Evolutionary conservation across 805 yeast species (phyloP).

Genomic region (Candida manassasensis): DNA sequence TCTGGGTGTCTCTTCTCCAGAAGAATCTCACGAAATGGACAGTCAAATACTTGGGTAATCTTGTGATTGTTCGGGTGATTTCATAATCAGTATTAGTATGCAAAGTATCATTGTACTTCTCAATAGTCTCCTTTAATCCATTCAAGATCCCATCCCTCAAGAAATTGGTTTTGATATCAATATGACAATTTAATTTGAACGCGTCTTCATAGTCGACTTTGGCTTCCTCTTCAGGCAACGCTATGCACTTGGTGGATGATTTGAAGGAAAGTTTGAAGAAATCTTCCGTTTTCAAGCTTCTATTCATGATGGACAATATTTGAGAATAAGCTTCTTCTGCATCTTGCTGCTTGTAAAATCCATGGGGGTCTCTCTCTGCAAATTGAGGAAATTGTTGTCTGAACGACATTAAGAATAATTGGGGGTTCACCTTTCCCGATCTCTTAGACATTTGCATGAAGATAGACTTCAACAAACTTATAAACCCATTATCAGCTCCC

Average conservation of each 20-base stretch:
- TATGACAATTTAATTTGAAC: conserved; percentile 82
- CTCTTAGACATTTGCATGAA: conserved; percentile 44
- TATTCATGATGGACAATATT: conserved; percentile 50
- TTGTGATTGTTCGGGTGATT: conserved; percentile 55
- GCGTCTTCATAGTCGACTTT: conserved; percentile 43
- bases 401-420: conserved; percentile 57
- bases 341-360: conserved; percentile 89
- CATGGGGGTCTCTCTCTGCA: conserved; percentile 66
- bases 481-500: conserved; percentile 13
- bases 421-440: conserved; percentile 57
- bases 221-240: conserved; percentile 28
- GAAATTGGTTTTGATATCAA: conserved; percentile 78
- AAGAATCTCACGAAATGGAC: conserved; percentile 92
- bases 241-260: conserved; percentile 59
- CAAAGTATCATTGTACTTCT: conserved; percentile 69
- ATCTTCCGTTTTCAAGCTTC: conserved; percentile 47
- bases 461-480: conserved; percentile 36
- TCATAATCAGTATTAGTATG: conserved; percentile 69
- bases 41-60: conserved; percentile 81
- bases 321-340: conserved; percentile 95
- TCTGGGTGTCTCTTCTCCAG: conserved; percentile 90
- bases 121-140: conserved; percentile 71
- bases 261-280: conserved; percentile 64
- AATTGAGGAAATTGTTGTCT: conserved; percentile 82
- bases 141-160: conserved; percentile 77